Evolutionary conservation across 2,329 filamentous ascomycete genomes (phyloP).

Genomic region (Bipolaris sorokiniana): DNA sequence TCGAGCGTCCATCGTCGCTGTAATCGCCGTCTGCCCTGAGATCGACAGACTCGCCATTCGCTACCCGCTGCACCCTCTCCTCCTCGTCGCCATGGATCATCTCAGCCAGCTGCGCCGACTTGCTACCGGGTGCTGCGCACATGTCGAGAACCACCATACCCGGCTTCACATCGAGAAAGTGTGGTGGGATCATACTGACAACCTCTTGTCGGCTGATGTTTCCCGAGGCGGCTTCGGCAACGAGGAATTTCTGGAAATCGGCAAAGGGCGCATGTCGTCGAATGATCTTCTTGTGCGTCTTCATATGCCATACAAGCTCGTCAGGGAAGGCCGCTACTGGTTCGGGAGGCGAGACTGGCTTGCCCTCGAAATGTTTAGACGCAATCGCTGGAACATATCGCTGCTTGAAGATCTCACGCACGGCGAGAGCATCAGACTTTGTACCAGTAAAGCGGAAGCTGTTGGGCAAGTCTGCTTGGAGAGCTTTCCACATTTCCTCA

Average conservation of each 20-base stretch:
- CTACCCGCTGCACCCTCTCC: conserved; percentile 75
- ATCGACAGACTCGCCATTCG: conserved; percentile 67
- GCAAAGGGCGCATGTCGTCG: conserved; percentile 93
- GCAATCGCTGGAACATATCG: conserved; percentile 91
- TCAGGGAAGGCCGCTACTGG: conserved; percentile 93
- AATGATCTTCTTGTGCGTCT: conserved; percentile 93
- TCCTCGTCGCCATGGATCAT: conserved; percentile 94
- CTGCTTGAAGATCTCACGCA: conserved; percentile 85
- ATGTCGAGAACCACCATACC: conserved; percentile 94
- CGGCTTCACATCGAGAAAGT: conserved; percentile 88
- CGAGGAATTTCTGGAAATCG: conserved; percentile 95
- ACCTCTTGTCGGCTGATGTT: conserved; percentile 98
- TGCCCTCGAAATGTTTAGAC: conserved; percentile 81
- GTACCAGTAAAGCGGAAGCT: conserved; percentile 98
- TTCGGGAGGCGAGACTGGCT: conserved; percentile 79
- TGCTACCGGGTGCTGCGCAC: conserved; percentile 96
- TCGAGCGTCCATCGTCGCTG: conserved; percentile 82
- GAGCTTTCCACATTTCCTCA: conserved; percentile 79
- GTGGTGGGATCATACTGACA: conserved; percentile 97
- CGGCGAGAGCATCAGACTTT: conserved; percentile 90
- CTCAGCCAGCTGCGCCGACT: conserved; percentile 93
- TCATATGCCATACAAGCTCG: conserved; percentile 96
- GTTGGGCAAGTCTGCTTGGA: conserved; percentile 88
- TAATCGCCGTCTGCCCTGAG: conserved; percentile 60
- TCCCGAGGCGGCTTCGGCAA: conserved; percentile 94